Conservation (phyloP, 75 land plant species). For the Cryptomeria japonica region DNA sequence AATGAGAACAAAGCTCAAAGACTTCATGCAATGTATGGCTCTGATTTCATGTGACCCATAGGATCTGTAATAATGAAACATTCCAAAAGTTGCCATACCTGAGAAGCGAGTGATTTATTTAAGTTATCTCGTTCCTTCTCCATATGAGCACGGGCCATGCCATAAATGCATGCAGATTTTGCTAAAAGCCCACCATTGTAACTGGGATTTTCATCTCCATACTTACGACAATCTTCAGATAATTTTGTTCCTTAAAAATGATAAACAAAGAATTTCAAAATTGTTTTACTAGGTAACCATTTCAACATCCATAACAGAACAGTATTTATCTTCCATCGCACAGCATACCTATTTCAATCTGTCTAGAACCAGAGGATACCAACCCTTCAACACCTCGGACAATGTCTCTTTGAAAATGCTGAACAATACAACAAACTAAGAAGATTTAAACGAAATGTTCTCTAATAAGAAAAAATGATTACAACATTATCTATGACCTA, state of each 20-base stretch:
- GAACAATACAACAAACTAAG: conserved; percentile 9
- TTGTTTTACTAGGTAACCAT: background rate
- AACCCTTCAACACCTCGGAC: conserved; percentile 68
- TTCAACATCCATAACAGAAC: background rate
- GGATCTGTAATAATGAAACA: background rate
- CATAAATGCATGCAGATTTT: conserved; percentile 69
- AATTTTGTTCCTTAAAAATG: conserved; percentile 57
- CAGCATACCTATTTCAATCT: conserved; percentile 63
- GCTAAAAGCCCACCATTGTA: conserved; percentile 43
- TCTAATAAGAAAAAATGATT: background rate
- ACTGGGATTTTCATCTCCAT: conserved; percentile 63
- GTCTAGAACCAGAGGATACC: conserved; percentile 53
- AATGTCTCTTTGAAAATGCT: conserved; percentile 90
- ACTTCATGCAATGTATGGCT: background rate
- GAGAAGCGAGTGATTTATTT: conserved; percentile 38
- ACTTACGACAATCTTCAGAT: conserved; percentile 76
- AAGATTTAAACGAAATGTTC: background rate
- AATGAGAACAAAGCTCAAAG: background rate
- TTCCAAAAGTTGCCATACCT: conserved; percentile 33
- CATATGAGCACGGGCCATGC: conserved; percentile 56
- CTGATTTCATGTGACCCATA: background rate
- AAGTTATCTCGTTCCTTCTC: conserved; percentile 76
- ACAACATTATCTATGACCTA: background rate
- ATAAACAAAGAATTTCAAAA: background rate
- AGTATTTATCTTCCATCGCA: background rate